Conservation (phyloP, 2,329 filamentous ascomycete genomes). For the Aureobasidium mangrovei region DNA sequence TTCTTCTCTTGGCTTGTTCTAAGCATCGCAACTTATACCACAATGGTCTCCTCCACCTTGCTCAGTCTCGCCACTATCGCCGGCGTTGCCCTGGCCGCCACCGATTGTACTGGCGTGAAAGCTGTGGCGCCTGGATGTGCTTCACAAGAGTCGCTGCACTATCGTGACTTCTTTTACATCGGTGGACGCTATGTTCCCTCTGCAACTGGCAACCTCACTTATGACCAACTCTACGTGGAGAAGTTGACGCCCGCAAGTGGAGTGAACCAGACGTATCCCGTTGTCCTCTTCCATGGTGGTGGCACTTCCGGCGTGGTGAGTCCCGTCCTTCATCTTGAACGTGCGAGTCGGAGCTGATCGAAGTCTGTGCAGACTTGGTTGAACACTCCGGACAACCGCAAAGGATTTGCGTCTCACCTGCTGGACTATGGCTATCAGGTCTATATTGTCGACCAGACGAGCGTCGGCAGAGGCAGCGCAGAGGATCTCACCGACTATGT, state of each 20-base stretch:
- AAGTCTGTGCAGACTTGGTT: constrained; percentile 17
- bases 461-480: constrained; percentile 16
- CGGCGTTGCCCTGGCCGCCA: background rate
- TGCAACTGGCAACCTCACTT: constrained; percentile 12
- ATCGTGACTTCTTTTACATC: constrained; percentile 13
- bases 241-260: constrained; percentile 16
- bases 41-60: constrained; percentile 7
- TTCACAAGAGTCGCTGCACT: constrained; percentile 6
- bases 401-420: constrained; percentile 31
- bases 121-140: constrained; percentile 1
- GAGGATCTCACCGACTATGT: background rate
- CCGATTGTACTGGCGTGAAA: constrained; percentile 6
- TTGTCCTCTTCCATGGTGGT: constrained; percentile 38
- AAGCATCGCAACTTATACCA: background rate
- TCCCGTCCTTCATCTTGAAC: background rate
- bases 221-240: constrained; percentile 8
- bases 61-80: background rate
- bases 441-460: constrained; percentile 32
- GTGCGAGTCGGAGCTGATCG: background rate
- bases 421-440: constrained; percentile 21
- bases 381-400: constrained; percentile 37
- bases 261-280: constrained; percentile 22
- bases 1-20: constrained; percentile 6
- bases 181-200: constrained; percentile 14
- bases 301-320: constrained; percentile 34